These are phyloP conservation scores for Scytalidium sp. DNA, from an alignment of 2,329 filamentous ascomycete genomes.

Conservation along the genomic window DNA sequence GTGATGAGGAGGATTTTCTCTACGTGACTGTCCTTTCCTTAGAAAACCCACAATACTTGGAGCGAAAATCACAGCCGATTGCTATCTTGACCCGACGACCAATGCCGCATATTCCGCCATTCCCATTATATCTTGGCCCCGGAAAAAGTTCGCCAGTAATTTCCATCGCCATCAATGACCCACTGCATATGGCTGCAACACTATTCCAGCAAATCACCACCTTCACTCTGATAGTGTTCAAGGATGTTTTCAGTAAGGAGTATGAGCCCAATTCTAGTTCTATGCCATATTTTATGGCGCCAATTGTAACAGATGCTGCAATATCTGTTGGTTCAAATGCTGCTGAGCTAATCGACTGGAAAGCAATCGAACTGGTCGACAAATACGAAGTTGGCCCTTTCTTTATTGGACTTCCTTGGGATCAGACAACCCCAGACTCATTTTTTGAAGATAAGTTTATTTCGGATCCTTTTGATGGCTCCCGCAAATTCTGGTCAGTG, in stretches of 20 bases:
- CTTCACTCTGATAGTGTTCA: conserved; percentile 75
- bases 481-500: conserved; percentile 57
- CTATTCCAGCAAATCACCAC: conserved; percentile 55
- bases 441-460: conserved; percentile 54
- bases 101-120: conserved; percentile 63
- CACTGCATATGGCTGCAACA: conserved; percentile 41
- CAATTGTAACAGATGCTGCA: conserved; percentile 34
- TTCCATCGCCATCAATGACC: conserved; percentile 39
- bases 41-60: conserved; percentile 50
- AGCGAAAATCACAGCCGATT: conserved; percentile 59
- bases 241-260: conserved; percentile 84
- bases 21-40: conserved; percentile 63
- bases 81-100: conserved; percentile 66
- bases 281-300: conserved; percentile 83
- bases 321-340: conserved; percentile 9
- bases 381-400: conserved; percentile 10
- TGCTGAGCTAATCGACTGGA: conserved; percentile 57
- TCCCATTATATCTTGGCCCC: conserved; percentile 70
- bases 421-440: conserved; percentile 39
- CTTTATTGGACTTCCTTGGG: conserved; percentile 27
- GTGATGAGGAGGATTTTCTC: conserved; percentile 48
- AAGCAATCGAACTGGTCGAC: conserved; percentile 41
- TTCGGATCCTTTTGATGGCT: conserved; percentile 58
- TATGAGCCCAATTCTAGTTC: conserved; percentile 63
- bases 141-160: conserved; percentile 57